Conservation (phyloP, 179 eudicot species). For the Silene coronaria region DNA sequence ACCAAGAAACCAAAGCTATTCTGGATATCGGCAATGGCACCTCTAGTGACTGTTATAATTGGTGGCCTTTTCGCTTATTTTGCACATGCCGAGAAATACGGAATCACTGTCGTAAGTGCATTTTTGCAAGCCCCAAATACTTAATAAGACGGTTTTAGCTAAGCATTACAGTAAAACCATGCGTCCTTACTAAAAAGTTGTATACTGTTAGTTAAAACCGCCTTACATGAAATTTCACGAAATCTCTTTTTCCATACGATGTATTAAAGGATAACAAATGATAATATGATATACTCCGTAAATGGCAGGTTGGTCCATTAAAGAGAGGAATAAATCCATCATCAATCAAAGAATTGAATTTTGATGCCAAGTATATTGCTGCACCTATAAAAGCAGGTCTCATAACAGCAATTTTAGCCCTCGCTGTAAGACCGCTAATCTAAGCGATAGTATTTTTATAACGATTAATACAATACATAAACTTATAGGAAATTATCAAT, state of each 20-base stretch:
- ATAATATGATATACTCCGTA: background rate
- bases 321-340: slow-evolving; percentile 59
- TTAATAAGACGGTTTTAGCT: no score
- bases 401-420: slow-evolving; percentile 55
- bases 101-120: slow-evolving; percentile 59
- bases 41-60: slow-evolving; percentile 48
- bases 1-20: slow-evolving; percentile 57
- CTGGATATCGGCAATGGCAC: slow-evolving; percentile 82
- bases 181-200: no score
- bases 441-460: background rate
- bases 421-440: slow-evolving; percentile 45
- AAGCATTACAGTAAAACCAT: no score
- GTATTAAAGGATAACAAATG: no score
- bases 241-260: no score
- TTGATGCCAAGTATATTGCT: slow-evolving; percentile 43
- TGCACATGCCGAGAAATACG: slow-evolving; percentile 60
- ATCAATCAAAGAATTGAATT: slow-evolving; percentile 39
- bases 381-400: slow-evolving; percentile 55
- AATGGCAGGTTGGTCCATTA: slow-evolving; percentile 56
- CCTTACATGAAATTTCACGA: no score
- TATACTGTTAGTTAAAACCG: background rate
- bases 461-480: no score
- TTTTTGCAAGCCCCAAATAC: background rate
- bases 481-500: background rate
- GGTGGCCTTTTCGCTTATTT: slow-evolving; percentile 74